Evolutionary conservation across 805 yeast genomes (phyloP).

Genomic region (Kregervanrija fluxuum): DNA sequence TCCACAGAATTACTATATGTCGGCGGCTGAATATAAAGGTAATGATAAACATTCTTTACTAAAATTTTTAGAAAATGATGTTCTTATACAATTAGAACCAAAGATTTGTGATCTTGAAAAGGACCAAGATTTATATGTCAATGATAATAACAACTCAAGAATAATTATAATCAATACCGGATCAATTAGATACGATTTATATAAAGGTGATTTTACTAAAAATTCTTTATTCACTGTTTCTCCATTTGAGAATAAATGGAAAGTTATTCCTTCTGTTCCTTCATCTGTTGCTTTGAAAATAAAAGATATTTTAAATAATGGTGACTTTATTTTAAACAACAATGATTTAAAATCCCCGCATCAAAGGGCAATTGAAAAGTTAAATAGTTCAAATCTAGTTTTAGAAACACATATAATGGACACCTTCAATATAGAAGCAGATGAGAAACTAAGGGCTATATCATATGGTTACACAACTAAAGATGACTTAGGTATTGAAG

Average conservation of each 20-base stretch:
- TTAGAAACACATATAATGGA: no score
- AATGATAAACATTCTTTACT: conserved; percentile 51
- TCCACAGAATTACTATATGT: conserved; percentile 58
- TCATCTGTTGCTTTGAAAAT: conserved; percentile 47
- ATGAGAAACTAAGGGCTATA: conserved; percentile 2
- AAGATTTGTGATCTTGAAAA: conserved; percentile 14
- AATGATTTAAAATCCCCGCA: conserved; percentile 17
- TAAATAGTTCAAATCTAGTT: conserved; percentile 5
- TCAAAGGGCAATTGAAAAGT: conserved; percentile 17
- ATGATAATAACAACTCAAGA: conserved; percentile 32
- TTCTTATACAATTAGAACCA: conserved; percentile 33
- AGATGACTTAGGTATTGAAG: conserved; percentile 81
- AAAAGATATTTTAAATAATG: conserved; percentile 49
- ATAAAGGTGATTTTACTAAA: conserved; percentile 73
- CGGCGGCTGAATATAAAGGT: conserved; percentile 48
- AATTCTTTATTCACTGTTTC: conserved; percentile 79
- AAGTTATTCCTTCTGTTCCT: conserved; percentile 51
- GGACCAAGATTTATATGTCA: conserved; percentile 3
- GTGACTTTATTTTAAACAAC: conserved; percentile 30
- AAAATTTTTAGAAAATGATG: conserved; percentile 46
- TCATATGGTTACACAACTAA: conserved; percentile 70
- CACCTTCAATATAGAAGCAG: background rate
- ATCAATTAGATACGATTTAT: conserved; percentile 78
- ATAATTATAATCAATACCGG: conserved; percentile 77
- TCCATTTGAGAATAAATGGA: conserved; percentile 83